Percentiles rank a stretch among this genome's conserved stretches.
Conservation (phyloP, 2,329 filamentous ascomycete genomes). For the Nemania sp. region DNA sequence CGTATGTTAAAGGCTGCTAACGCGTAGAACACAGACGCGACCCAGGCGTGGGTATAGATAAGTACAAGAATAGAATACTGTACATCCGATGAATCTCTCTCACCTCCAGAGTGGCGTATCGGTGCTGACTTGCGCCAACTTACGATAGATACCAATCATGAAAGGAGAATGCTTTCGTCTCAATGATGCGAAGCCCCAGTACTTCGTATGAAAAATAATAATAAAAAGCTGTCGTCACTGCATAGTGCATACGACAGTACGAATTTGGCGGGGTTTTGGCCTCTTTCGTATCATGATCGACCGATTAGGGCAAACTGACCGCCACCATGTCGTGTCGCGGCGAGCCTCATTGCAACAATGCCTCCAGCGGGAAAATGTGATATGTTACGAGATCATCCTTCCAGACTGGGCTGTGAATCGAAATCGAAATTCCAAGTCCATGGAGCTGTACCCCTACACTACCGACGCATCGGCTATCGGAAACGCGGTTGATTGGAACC, state of each 20-base stretch:
- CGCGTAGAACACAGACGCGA: too few species aligned
- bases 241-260: too few species aligned
- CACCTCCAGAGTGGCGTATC: constrained; percentile 16
- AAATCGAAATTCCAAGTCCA: background rate
- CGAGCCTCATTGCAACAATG: background rate
- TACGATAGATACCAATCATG: constrained; percentile 1
- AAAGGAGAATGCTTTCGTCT: background rate
- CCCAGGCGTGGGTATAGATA: too few species aligned
- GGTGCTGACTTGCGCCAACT: constrained; percentile 11
- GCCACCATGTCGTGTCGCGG: background rate
- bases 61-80: too few species aligned
- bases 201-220: too few species aligned
- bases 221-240: constrained; percentile 14
- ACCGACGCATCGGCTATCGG: constrained; percentile 1
- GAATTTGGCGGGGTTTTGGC: too few species aligned
- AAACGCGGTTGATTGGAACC: background rate
- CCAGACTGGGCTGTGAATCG: background rate
- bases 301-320: background rate
- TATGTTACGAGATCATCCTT: background rate
- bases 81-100: too few species aligned
- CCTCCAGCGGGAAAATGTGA: background rate
- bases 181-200: background rate
- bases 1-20: too few species aligned
- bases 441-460: background rate
- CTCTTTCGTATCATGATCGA: too few species aligned